Conservation (phyloP, 176 grass and related monocot genomes). For the Tillandsia leiboldiana region DNA sequence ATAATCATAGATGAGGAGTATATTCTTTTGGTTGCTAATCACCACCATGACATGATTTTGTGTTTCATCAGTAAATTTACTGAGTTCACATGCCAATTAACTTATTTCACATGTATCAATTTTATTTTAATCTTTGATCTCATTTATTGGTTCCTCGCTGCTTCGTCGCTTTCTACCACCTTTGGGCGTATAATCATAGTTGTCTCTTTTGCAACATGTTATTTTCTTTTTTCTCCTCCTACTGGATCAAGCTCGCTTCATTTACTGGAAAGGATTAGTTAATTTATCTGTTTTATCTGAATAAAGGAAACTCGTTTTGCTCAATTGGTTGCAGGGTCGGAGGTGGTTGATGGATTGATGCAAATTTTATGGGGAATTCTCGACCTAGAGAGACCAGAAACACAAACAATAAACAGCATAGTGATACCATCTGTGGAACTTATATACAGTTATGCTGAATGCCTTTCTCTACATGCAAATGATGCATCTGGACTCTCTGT, state of each 20-base stretch:
- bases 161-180: background rate
- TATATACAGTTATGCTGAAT: slow-evolving; percentile 96
- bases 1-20: no score
- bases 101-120: background rate
- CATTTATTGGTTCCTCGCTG: background rate
- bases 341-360: slow-evolving; percentile 84
- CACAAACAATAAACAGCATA: slow-evolving; percentile 89
- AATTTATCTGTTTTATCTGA: background rate
- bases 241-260: background rate
- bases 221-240: background rate
- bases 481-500: slow-evolving; percentile 59
- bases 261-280: background rate
- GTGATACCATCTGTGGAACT: slow-evolving; percentile 92
- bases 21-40: no score
- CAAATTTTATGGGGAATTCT: slow-evolving; percentile 94
- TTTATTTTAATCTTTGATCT: background rate
- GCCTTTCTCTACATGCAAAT: slow-evolving; percentile 53
- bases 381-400: slow-evolving; percentile 85
- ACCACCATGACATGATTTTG: no score
- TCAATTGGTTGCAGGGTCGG: slow-evolving; percentile 44
- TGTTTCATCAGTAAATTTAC: no score
- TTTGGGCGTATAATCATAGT: background rate
- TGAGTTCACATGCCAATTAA: no score
- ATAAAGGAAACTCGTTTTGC: background rate
- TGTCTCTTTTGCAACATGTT: background rate